These are phyloP conservation scores for Coemansia sp. DNA, from an alignment of 192 early-diverging fungal species.

Conservation along the genomic window DNA sequence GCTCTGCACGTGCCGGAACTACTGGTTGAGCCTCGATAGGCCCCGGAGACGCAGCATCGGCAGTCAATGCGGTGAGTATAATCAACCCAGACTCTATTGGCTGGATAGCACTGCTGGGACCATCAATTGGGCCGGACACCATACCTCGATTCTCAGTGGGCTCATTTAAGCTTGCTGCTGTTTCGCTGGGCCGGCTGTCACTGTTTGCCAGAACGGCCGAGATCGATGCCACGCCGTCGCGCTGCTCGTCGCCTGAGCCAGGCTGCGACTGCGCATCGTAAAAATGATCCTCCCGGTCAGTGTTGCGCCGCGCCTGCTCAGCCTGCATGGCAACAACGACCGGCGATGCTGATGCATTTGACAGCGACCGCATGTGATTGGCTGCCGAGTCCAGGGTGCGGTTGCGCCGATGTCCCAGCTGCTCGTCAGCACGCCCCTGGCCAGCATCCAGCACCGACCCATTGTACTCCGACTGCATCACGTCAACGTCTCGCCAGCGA, in stretches of 20 bases:
- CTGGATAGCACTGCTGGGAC: background rate
- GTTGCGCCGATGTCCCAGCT: slow-evolving; percentile 25
- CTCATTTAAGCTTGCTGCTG: background rate
- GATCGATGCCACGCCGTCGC: slow-evolving; percentile 9
- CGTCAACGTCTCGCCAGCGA: slow-evolving; percentile 65
- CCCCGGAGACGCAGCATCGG: too few relatives aligned
- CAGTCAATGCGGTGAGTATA: background rate
- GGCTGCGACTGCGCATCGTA: slow-evolving; percentile 21
- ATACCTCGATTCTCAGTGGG: background rate
- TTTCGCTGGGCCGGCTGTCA: background rate
- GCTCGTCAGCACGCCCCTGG: background rate
- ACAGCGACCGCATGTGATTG: slow-evolving; percentile 1
- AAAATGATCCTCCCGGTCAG: slow-evolving; percentile 23
- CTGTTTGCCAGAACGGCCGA: slow-evolving; percentile 1
- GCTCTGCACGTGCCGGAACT: slow-evolving; percentile 2
- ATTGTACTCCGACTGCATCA: slow-evolving; percentile 6
- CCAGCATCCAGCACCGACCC: slow-evolving; percentile 23
- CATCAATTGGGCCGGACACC: background rate
- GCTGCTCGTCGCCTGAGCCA: background rate
- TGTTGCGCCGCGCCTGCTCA: slow-evolving; percentile 30
- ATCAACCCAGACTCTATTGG: background rate
- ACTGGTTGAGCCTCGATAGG: background rate
- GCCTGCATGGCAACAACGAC: slow-evolving; percentile 44
- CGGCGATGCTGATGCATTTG: slow-evolving; percentile 19
- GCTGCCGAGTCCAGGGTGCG: slow-evolving; percentile 13